These are phyloP conservation scores for barrel medic (Medicago truncatula) DNA, from an alignment of 306 rosid species.

Conservation along the genomic window MtrunA17r5.0-ANR NC_053048.1:2246501-2247000, in stretches of 20 bases:
- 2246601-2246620: slow-evolving; percentile 56
- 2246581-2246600: slow-evolving; percentile 75
- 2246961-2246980: neutral
- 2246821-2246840: slow-evolving; percentile 98
- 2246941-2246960: slow-evolving; percentile 23
- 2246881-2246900: slow-evolving; percentile 95
- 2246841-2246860: slow-evolving; percentile 96
- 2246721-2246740: slow-evolving; percentile 13
- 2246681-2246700: slow-evolving; percentile 88
- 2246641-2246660: slow-evolving; percentile 88
- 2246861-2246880: slow-evolving; percentile 95
- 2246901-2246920: slow-evolving; percentile 99
- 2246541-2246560: slow-evolving; percentile 60
- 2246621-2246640: slow-evolving; percentile 90
- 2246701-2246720: slow-evolving; percentile 70
- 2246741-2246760: slow-evolving; percentile 12
- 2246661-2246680: slow-evolving; percentile 90
- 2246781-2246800: slow-evolving; percentile 67
- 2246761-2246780: slow-evolving; percentile 25
- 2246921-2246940: slow-evolving; percentile 53
- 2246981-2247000: no score
- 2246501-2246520: slow-evolving; percentile 22
- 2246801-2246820: slow-evolving; percentile 93
- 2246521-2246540: slow-evolving; percentile 41
- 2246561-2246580: slow-evolving; percentile 92